phyloP scores from a whole-genome alignment of 768 basidiomycete genomes.

The Phylloporus rhodoxanthus region DNA sequence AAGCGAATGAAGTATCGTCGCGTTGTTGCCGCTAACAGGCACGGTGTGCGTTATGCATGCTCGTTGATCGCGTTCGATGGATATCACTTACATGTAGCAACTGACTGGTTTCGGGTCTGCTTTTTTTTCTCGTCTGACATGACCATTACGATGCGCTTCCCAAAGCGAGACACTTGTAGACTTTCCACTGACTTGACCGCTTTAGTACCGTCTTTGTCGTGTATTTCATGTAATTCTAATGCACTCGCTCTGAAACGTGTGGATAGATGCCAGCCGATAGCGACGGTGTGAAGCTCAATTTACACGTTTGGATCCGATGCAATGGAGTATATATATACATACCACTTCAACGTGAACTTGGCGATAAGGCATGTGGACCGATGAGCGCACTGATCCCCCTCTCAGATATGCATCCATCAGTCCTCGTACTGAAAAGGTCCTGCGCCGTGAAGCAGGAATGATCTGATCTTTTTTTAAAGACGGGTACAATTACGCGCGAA shows the following conservation, averaged over 20 bases:
- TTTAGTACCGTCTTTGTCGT: neutral
- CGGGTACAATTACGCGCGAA: neutral
- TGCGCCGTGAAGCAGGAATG: neutral
- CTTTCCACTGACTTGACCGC: neutral
- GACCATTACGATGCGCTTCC: neutral
- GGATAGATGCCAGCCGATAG: neutral
- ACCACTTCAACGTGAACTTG: neutral
- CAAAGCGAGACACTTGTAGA: neutral
- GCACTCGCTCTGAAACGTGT: neutral
- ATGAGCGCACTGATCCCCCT: neutral
- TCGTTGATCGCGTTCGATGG: neutral
- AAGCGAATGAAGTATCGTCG: neutral
- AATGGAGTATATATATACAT: no score
- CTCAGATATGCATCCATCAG: neutral
- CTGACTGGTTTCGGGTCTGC: neutral
- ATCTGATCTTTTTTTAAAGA: neutral
- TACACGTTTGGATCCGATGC: no score
- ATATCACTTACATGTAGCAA: slow-evolving; percentile 11
- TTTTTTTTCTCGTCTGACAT: neutral
- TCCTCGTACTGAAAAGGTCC: neutral
- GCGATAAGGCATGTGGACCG: neutral
- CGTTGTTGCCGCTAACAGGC: neutral
- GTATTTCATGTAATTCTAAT: slow-evolving; percentile 8
- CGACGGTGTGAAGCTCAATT: neutral
- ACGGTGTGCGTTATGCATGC: neutral